Evolutionary conservation across 2,329 filamentous ascomycete species (phyloP).

Genomic region (Fusarium sp.): DNA sequence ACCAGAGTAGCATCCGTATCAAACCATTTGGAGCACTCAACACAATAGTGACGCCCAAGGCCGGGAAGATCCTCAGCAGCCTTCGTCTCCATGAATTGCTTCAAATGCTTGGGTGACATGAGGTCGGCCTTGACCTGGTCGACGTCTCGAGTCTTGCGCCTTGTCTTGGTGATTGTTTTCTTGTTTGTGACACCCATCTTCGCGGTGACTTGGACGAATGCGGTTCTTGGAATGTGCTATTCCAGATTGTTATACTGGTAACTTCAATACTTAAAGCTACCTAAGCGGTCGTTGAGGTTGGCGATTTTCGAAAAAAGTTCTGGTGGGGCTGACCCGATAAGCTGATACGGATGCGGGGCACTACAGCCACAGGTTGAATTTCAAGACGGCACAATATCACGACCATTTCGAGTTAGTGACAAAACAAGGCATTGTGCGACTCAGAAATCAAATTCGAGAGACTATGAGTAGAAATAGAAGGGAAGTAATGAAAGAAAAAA

Average conservation of each 20-base stretch:
- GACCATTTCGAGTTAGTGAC: background rate
- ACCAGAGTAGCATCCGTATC: conserved; percentile 81
- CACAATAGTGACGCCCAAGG: conserved; percentile 85
- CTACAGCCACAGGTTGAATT: background rate
- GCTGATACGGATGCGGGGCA: conserved; percentile 8
- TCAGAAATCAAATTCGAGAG: background rate
- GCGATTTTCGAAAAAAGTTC: conserved; percentile 37
- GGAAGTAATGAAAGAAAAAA: background rate
- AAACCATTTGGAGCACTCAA: conserved; percentile 96
- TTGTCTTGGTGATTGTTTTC: conserved; percentile 75
- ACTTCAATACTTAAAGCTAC: background rate
- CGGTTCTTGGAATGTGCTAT: background rate
- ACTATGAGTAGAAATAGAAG: background rate
- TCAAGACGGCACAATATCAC: background rate
- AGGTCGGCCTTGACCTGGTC: conserved; percentile 92
- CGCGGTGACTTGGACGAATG: background rate
- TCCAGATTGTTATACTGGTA: background rate
- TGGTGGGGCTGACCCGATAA: conserved; percentile 17
- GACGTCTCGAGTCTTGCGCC: conserved; percentile 81
- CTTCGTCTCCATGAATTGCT: conserved; percentile 80
- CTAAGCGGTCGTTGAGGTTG: conserved; percentile 23
- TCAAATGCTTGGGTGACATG: conserved; percentile 78
- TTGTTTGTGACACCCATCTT: conserved; percentile 74
- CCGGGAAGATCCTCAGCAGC: conserved; percentile 86
- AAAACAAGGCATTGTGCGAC: background rate